phyloP scores from a whole-genome alignment of 805 yeast species.

The Candida manassasensis region DNA sequence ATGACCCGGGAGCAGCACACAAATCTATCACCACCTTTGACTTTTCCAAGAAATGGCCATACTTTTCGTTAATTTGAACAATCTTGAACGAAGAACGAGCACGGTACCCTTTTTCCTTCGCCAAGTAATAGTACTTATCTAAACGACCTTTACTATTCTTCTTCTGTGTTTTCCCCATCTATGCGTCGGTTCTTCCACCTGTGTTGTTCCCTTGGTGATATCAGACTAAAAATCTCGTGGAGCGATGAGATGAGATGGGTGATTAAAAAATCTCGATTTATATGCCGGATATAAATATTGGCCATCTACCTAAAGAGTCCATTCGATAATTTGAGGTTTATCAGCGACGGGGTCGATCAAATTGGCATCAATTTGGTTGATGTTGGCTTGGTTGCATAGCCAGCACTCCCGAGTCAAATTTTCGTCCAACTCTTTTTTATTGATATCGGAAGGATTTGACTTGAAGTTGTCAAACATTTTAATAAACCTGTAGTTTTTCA shows the following conservation, averaged over 20 bases:
- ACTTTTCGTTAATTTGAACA: constrained; percentile 92
- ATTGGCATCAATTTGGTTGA: constrained; percentile 64
- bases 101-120: constrained; percentile 96
- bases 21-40: constrained; percentile 95
- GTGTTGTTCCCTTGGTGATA: no score
- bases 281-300: constrained; percentile 2
- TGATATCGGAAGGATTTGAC: constrained; percentile 32
- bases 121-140: constrained; percentile 92
- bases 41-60: constrained; percentile 89
- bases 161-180: constrained; percentile 89
- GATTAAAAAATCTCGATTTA: neutral
- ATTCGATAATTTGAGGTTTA: constrained; percentile 37
- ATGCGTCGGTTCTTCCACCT: no score
- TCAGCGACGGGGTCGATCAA: constrained; percentile 36
- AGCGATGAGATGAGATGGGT: constrained; percentile 3
- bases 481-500: constrained; percentile 58
- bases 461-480: constrained; percentile 56
- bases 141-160: constrained; percentile 98
- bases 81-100: constrained; percentile 98
- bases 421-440: constrained; percentile 51
- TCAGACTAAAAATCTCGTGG: neutral
- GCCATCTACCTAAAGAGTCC: constrained; percentile 36
- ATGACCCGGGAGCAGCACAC: constrained; percentile 97
- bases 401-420: constrained; percentile 63
- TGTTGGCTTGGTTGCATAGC: constrained; percentile 69